A percentile compares a stretch with the other conserved stretches of the same genome.
Conservation (phyloP, 2,329 filamentous ascomycete genomes). For the Cytospora chrysosperma region DNA sequence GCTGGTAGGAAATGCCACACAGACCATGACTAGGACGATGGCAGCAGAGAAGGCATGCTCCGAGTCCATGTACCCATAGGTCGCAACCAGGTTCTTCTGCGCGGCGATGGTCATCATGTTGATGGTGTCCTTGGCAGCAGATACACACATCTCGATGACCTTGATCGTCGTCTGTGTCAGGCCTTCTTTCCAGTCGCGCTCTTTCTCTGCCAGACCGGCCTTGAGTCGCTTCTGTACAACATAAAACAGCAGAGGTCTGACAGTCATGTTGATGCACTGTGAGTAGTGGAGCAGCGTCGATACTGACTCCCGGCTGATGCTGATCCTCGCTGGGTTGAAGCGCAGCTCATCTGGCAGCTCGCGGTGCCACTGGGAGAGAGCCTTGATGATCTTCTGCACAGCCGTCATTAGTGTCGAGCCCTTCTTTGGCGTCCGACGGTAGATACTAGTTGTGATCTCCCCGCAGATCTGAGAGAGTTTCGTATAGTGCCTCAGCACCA, state of each 20-base stretch:
- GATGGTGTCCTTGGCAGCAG: conserved; percentile 48
- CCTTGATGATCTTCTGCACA: conserved; percentile 49
- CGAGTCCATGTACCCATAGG: conserved; percentile 57
- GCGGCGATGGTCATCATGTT: conserved; percentile 49
- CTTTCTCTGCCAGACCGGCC: conserved; percentile 33
- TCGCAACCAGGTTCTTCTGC: conserved; percentile 51
- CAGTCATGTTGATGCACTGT: conserved; percentile 58
- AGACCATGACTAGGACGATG: conserved; percentile 54
- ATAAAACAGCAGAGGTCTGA: conserved; percentile 52
- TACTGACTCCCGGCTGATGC: conserved; percentile 49
- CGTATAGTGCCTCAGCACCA: conserved; percentile 52
- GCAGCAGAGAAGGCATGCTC: conserved; percentile 56
- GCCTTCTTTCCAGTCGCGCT: conserved; percentile 46
- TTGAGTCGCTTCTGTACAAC: conserved; percentile 50
- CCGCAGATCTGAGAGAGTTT: conserved; percentile 52
- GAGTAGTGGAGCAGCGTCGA: conserved; percentile 56
- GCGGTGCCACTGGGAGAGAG: conserved; percentile 50
- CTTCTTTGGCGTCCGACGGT: conserved; percentile 43
- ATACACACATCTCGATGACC: conserved; percentile 53
- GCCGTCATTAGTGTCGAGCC: conserved; percentile 48
- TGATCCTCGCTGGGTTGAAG: conserved; percentile 46
- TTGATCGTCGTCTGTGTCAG: conserved; percentile 47
- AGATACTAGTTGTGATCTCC: conserved; percentile 46
- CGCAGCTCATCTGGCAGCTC: conserved; percentile 47
- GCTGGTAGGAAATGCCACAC: conserved; percentile 49